These are phyloP conservation scores for Cenchrus purpureus DNA, from an alignment of 176 grass and related monocot genomes.

Conservation along the genomic window DNA sequence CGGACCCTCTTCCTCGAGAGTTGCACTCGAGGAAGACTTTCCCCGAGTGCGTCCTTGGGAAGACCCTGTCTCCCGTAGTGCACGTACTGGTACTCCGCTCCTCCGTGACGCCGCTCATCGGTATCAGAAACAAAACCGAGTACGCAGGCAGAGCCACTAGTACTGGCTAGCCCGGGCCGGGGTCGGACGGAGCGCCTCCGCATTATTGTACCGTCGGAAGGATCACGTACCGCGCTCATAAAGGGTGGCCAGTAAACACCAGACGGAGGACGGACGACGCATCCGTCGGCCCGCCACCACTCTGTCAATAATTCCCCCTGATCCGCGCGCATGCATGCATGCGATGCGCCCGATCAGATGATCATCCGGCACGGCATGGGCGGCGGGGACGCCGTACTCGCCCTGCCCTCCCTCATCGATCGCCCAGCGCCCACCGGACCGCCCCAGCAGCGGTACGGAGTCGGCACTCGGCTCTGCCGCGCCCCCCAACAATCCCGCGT, in stretches of 20 bases:
- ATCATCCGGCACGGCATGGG: constrained; percentile 17
- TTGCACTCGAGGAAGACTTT: no score
- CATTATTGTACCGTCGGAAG: constrained; percentile 24
- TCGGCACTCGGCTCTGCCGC: background rate
- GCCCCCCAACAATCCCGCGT: background rate
- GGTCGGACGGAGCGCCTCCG: background rate
- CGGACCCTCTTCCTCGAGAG: no score
- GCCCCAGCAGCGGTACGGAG: background rate
- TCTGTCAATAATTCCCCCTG: background rate
- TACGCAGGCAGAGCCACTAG: background rate
- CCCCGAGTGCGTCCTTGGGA: no score
- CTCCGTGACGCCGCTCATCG: background rate
- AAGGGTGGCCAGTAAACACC: constrained; percentile 10
- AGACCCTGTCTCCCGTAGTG: no score
- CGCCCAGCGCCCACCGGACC: background rate
- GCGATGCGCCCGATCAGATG: background rate
- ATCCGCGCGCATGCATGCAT: background rate
- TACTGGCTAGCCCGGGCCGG: no score
- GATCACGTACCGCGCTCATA: constrained; percentile 36
- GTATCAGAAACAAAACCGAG: background rate
- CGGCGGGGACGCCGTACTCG: background rate
- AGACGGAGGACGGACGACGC: background rate
- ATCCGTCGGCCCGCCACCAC: background rate
- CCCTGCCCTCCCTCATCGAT: background rate
- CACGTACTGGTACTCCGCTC: background rate